These are phyloP conservation scores for Zygoascus bituminiphila DNA, from an alignment of 805 yeast species.

Conservation along the genomic window DNA sequence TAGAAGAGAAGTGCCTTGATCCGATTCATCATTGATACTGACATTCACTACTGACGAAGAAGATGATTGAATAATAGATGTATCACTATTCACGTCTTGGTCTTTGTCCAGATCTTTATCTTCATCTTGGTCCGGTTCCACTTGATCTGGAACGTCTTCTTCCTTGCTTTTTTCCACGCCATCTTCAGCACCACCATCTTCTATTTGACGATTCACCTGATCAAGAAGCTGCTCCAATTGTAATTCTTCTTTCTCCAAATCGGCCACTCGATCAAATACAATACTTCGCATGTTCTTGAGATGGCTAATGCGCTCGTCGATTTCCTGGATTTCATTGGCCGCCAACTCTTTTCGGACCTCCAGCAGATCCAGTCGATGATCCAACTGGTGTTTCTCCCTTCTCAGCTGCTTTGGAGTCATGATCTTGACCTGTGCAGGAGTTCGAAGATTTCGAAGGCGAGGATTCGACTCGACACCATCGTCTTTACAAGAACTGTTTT, in stretches of 20 bases:
- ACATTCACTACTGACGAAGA: background rate
- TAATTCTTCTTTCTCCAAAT: slow-evolving; percentile 54
- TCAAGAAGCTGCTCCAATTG: slow-evolving; percentile 36
- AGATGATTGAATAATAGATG: background rate
- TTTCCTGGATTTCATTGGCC: slow-evolving; percentile 53
- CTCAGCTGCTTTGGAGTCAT: slow-evolving; percentile 36
- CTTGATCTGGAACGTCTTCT: slow-evolving; percentile 10
- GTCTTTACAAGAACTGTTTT: background rate
- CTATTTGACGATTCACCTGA: slow-evolving; percentile 10
- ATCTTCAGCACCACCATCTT: slow-evolving; percentile 5
- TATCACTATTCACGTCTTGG: too few species aligned
- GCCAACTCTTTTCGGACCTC: slow-evolving; percentile 60
- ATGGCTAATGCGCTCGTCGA: slow-evolving; percentile 49
- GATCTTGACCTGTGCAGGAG: slow-evolving; percentile 10
- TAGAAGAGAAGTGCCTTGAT: background rate
- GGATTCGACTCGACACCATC: background rate
- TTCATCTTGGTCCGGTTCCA: background rate
- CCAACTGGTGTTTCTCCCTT: slow-evolving; percentile 34
- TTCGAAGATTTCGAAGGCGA: too few species aligned
- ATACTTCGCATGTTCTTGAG: slow-evolving; percentile 43
- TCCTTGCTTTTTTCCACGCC: slow-evolving; percentile 9
- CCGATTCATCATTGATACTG: background rate
- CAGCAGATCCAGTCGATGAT: slow-evolving; percentile 42
- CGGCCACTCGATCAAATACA: slow-evolving; percentile 51
- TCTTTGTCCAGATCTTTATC: background rate